phyloP scores from a whole-genome alignment of 2,329 filamentous ascomycete genomes.

The Metarhizium anisopliae region DNA sequence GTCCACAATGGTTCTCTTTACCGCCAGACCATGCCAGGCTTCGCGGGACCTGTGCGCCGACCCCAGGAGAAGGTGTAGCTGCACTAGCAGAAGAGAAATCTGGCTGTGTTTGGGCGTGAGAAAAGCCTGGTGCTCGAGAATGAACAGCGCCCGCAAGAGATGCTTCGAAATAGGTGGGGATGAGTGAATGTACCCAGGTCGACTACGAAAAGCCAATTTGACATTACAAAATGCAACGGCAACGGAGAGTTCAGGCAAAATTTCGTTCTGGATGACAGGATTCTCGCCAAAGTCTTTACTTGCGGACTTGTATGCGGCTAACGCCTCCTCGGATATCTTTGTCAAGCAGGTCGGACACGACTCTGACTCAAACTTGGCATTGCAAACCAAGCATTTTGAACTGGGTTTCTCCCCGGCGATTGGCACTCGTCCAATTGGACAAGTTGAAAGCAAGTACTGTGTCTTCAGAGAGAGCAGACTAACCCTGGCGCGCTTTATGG shows the following conservation, averaged over 20 bases:
- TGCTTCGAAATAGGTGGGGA: constrained; percentile 14
- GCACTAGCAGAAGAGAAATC: constrained; percentile 40
- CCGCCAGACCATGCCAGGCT: constrained; percentile 41
- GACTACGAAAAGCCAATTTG: constrained; percentile 16
- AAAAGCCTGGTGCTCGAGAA: constrained; percentile 41
- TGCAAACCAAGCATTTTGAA: constrained; percentile 17
- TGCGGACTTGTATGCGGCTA: constrained; percentile 12
- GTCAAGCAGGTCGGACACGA: constrained; percentile 16
- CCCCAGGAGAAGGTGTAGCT: constrained; percentile 42
- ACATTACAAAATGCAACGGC: constrained; percentile 25
- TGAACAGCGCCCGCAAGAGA: constrained; percentile 38
- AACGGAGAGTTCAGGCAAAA: constrained; percentile 25
- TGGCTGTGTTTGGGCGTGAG: constrained; percentile 35
- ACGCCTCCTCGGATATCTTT: constrained; percentile 12
- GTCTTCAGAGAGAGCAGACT: constrained; percentile 31
- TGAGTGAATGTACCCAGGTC: constrained; percentile 3
- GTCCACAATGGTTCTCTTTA: constrained; percentile 51
- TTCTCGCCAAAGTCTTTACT: constrained; percentile 3
- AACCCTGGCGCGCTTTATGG: constrained; percentile 16
- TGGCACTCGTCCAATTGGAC: constrained; percentile 16
- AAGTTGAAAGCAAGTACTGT: constrained; percentile 35
- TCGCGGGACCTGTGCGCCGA: constrained; percentile 36
- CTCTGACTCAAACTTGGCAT: constrained; percentile 9
- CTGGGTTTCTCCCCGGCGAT: constrained; percentile 11
- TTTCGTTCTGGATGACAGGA: constrained; percentile 6